phyloP scores from a whole-genome alignment of 1,284 basidiomycete genomes.

The Trichosporon sp. region DNA sequence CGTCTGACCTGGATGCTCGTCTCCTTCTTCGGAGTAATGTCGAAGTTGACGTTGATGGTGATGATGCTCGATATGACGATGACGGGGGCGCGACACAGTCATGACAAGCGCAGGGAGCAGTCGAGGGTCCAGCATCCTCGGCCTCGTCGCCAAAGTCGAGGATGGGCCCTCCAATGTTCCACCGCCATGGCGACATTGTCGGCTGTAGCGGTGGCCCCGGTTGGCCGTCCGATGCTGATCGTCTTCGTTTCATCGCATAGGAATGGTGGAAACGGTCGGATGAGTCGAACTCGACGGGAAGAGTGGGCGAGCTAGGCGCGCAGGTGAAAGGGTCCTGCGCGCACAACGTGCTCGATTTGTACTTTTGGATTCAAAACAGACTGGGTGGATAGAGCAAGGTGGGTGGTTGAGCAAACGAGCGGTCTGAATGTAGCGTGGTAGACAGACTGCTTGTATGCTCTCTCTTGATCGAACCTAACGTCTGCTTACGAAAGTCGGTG shows the following conservation, averaged over 20 bases:
- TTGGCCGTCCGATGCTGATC: neutral
- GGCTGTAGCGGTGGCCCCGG: conserved; percentile 1
- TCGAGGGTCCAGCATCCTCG: conserved; percentile 15
- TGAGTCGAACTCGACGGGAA: conserved; percentile 52
- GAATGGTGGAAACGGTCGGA: conserved; percentile 17
- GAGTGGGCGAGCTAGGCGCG: conserved; percentile 67
- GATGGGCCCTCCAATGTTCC: conserved; percentile 21
- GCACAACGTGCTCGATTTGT: neutral
- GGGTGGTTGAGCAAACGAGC: neutral
- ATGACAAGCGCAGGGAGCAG: neutral
- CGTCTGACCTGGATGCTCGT: neutral
- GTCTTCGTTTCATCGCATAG: conserved; percentile 11
- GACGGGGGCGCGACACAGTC: neutral
- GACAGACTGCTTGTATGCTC: neutral
- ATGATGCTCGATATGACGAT: neutral
- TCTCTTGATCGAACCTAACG: neutral
- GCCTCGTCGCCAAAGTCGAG: conserved; percentile 21
- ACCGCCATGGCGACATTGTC: conserved; percentile 16
- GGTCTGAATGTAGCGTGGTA: neutral
- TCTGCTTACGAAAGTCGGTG: neutral
- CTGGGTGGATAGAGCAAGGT: neutral
- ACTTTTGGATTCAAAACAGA: neutral
- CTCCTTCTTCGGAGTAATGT: too few relatives aligned
- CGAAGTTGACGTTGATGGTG: neutral
- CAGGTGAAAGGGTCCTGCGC: neutral